Percentiles rank a stretch among this genome's conserved stretches.
phyloP scores from a whole-genome alignment of 2,329 filamentous ascomycete species.

The Stenocarpella maydis region DNA sequence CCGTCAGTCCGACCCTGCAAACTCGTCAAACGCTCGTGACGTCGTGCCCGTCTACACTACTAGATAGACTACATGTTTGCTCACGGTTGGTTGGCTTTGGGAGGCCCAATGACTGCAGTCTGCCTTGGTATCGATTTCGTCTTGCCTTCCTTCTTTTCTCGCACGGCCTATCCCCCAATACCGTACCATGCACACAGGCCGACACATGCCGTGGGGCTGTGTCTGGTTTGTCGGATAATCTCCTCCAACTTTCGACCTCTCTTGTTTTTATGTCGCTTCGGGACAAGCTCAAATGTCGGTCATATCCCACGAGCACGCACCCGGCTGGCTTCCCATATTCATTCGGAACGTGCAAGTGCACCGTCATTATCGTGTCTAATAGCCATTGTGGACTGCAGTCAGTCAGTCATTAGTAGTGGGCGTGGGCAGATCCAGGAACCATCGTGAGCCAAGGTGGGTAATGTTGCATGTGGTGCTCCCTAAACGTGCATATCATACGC shows the following conservation, averaged over 20 bases:
- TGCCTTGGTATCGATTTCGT: no score
- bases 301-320: neutral
- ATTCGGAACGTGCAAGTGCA: neutral
- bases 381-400: neutral
- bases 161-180: slow-evolving; percentile 1
- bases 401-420: neutral
- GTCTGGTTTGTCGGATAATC: neutral
- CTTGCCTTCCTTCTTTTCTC: neutral
- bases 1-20: slow-evolving; percentile 8
- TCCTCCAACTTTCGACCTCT: neutral
- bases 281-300: no score
- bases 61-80: neutral
- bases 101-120: neutral
- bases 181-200: slow-evolving; percentile 6
- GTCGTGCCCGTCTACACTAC: slow-evolving; percentile 9
- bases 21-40: slow-evolving; percentile 18
- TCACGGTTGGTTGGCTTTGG: neutral
- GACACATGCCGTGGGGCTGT: slow-evolving; percentile 7
- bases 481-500: slow-evolving; percentile 22
- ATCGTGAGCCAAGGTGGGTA: slow-evolving; percentile 4
- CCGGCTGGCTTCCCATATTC: neutral
- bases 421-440: slow-evolving; percentile 1
- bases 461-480: slow-evolving; percentile 15
- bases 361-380: neutral
- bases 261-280: neutral